These are phyloP conservation scores for Plectranthus barbatus DNA, from an alignment of 257 asterid genomes.

Conservation along the genomic window DNA sequence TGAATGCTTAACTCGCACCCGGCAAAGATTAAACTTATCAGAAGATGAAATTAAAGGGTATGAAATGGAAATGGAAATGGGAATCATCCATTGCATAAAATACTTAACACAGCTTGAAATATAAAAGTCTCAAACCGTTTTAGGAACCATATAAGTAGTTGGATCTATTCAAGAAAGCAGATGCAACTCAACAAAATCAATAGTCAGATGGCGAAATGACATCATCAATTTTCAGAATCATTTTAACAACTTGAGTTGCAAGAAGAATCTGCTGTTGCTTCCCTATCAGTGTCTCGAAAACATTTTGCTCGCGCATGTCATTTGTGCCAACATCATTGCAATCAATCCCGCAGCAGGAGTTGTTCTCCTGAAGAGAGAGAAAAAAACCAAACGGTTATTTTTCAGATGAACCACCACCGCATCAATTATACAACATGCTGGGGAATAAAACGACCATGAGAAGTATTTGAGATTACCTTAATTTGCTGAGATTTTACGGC, in stretches of 20 bases:
- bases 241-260: slow-evolving; percentile 80
- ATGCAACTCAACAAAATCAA: slow-evolving; percentile 28
- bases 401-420: background rate
- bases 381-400: background rate
- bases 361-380: slow-evolving; percentile 59
- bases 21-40: too few species aligned
- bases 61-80: background rate
- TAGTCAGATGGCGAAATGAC: slow-evolving; percentile 70
- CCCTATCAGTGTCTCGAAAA: slow-evolving; percentile 76
- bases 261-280: slow-evolving; percentile 84
- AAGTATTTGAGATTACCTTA: too few species aligned
- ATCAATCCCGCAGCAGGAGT: slow-evolving; percentile 63
- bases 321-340: slow-evolving; percentile 87
- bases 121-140: background rate
- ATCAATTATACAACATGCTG: background rate
- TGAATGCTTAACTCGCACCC: background rate
- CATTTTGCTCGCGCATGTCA: slow-evolving; percentile 87
- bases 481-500: slow-evolving; percentile 90
- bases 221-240: slow-evolving; percentile 82
- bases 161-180: slow-evolving; percentile 12
- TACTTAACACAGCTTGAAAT: background rate
- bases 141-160: background rate
- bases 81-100: background rate
- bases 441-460: too few species aligned
- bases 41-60: too few species aligned